Conservation (phyloP, 495 filamentous ascomycete genomes). For the Xylaria scruposa region DNA sequence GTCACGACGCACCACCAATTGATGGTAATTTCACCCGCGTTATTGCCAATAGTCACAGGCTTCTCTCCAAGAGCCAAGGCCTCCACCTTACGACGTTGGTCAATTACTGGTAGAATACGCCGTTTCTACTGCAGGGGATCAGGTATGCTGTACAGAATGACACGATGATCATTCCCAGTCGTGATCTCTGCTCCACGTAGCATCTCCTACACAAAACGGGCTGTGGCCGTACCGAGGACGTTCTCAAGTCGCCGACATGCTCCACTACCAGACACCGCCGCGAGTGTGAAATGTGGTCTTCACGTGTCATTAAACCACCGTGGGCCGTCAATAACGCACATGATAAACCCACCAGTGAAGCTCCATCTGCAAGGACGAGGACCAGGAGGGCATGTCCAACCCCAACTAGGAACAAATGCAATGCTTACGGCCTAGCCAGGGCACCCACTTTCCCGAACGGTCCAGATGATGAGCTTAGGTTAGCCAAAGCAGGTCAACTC, state of each 20-base stretch:
- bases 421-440: conserved; percentile 23
- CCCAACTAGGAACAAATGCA: conserved; percentile 22
- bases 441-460: conserved; percentile 25
- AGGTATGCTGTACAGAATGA: conserved; percentile 18
- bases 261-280: conserved; percentile 17
- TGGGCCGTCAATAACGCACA: conserved; percentile 23
- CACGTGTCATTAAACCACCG: conserved; percentile 22
- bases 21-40: conserved; percentile 15
- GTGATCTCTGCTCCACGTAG: conserved; percentile 23
- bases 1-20: conserved; percentile 16
- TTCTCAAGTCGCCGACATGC: conserved; percentile 20
- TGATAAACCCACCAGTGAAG: conserved; percentile 5
- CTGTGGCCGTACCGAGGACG: not conserved
- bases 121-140: conserved; percentile 24
- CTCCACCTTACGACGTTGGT: conserved; percentile 17
- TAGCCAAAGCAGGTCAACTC: conserved; percentile 15
- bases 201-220: conserved; percentile 13
- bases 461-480: conserved; percentile 16
- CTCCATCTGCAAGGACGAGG: not conserved
- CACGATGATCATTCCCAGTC: conserved; percentile 10
- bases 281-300: conserved; percentile 10
- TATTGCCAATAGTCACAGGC: conserved; percentile 26
- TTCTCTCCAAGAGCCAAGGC: conserved; percentile 27
- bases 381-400: conserved; percentile 19
- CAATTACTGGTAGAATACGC: conserved; percentile 15